phyloP scores from a whole-genome alignment of 345 rosid species.

The Angophora floribunda region DNA sequence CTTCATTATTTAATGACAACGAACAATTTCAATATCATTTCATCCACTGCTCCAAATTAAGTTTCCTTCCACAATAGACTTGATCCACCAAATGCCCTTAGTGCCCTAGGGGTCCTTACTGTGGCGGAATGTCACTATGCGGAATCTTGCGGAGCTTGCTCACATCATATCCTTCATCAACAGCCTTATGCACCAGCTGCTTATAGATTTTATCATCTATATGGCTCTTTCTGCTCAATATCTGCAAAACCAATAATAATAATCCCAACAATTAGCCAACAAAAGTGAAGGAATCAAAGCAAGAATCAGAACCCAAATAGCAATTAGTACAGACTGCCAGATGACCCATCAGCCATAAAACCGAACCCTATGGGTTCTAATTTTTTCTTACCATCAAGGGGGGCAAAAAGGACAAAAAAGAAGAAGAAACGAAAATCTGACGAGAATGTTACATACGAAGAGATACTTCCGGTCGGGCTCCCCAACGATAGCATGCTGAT shows the following conservation, averaged over 20 bases:
- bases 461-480: slow-evolving; percentile 51
- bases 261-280: neutral
- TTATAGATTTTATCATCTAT: slow-evolving; percentile 58
- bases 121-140: slow-evolving; percentile 54
- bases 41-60: neutral
- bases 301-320: neutral
- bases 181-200: slow-evolving; percentile 45
- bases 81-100: slow-evolving; percentile 86
- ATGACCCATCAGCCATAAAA: neutral
- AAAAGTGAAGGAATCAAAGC: neutral
- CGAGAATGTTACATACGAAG: slow-evolving; percentile 30
- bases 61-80: slow-evolving; percentile 45
- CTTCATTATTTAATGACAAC: neutral
- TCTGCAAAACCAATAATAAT: slow-evolving; percentile 13
- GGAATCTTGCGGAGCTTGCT: slow-evolving; percentile 72
- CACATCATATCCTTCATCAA: slow-evolving; percentile 53
- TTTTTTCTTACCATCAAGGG: neutral
- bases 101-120: slow-evolving; percentile 14
- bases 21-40: neutral
- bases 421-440: neutral
- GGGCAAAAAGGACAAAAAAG: neutral
- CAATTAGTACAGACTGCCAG: neutral
- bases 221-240: slow-evolving; percentile 49
- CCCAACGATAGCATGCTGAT: slow-evolving; percentile 59
- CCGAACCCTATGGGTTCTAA: neutral